A percentile compares a stretch with the other conserved stretches of the same genome.
These are phyloP conservation scores for Thermothelomyces thermophilus DNA, from an alignment of 2,329 filamentous ascomycete genomes.

Conservation along the genomic window DNA sequence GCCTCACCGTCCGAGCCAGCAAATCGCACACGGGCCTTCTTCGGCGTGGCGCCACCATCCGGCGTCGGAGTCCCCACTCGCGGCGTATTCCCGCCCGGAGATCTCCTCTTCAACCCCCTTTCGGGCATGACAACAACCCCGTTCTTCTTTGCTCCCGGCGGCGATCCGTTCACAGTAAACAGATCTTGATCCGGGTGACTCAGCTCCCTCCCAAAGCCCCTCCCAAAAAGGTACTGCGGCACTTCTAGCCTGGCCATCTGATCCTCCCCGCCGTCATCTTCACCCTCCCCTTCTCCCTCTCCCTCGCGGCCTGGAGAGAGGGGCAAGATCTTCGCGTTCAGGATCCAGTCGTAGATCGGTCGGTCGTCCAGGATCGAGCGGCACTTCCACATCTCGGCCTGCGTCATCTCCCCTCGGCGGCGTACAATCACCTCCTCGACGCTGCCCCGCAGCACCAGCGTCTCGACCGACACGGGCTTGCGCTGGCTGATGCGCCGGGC, in stretches of 20 bases:
- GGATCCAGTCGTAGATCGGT: conserved; percentile 53
- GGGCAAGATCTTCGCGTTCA: conserved; percentile 41
- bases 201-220: conserved; percentile 12
- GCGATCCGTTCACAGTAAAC: conserved; percentile 1
- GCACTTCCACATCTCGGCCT: conserved; percentile 50
- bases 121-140: background rate
- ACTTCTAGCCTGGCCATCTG: conserved; percentile 17
- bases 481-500: conserved; percentile 82
- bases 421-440: conserved; percentile 80
- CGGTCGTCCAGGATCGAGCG: conserved; percentile 53
- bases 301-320: conserved; percentile 19
- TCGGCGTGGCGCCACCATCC: background rate
- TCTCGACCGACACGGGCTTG: conserved; percentile 75
- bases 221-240: conserved; percentile 16
- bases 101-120: background rate
- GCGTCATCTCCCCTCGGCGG: conserved; percentile 67
- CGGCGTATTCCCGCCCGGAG: background rate
- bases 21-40: conserved; percentile 9
- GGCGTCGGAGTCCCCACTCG: background rate
- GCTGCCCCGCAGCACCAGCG: conserved; percentile 69
- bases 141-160: background rate
- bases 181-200: conserved; percentile 14
- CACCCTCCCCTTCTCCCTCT: background rate
- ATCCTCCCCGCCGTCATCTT: background rate
- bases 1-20: background rate